Base-by-base conservation (phyloP, 441 rosid species). In the Populus trichocarpa region DNA sequence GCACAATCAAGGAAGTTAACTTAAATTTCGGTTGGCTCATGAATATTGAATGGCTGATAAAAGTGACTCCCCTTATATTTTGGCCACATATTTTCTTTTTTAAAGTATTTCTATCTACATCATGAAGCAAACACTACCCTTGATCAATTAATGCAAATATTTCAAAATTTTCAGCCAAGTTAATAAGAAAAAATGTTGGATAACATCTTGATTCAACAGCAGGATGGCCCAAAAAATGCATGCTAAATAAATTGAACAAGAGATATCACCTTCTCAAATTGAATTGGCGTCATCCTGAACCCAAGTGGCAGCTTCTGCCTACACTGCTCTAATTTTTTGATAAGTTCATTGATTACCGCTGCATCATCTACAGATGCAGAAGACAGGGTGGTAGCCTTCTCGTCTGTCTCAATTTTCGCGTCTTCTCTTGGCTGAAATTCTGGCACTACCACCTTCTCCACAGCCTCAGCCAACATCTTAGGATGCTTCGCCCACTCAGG, bases 231-330 rank as follows among this genome's bases (percentile, higher is more conserved):
- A 14, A 33, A 30, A 50, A 20, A 67, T 38, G 64, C 12, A 70
- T 5, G 13, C 20, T 74, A 25, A 8, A 32, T 16, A 23, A 16
- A 22, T 25, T 26, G 32, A 74, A 70, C 33, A 22, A 7, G 68
- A 71, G 50, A 73, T 22, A 8, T 22, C 71, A 93, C 99, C 99
- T 95, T 95, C 86, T 93, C 99, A 71, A 95, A 95, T 81, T 93
- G 98, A 85, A 95, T 85, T 69, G 97, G 98, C 73, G 86, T 95
- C 98, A 93, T 92, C 88, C 86, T 89, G 84, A 83, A 95, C 20
- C 84, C 92, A 0, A 90, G 84, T 63, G 88, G 57, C 75, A 93
- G 81, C 71, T 76, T 82, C 74, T 69, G 87, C 87, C 88, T 84
- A 87, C 89, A 89, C 70, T 84, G 87, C 84, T 93, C 97, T 69